phyloP scores from a whole-genome alignment of 73 alveolate species.

The Blepharisma japonicum region DNA sequence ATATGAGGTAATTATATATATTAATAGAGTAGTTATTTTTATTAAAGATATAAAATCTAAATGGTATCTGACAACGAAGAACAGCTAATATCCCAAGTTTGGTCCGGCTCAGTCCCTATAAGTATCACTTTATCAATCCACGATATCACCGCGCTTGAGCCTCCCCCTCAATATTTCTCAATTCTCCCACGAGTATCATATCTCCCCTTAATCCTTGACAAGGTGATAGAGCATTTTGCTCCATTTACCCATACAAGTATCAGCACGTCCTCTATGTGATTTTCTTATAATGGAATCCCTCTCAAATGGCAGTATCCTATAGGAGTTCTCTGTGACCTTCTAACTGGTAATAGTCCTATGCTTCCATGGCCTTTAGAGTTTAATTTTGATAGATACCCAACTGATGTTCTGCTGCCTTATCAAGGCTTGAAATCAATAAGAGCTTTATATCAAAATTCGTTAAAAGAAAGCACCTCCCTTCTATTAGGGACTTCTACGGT shows the following conservation, averaged over 20 bases:
- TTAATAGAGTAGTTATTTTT: too few species aligned
- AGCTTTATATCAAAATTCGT: not conserved
- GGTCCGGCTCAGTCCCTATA: conserved; percentile 28
- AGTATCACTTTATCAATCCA: not conserved
- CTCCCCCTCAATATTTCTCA: conserved; percentile 6
- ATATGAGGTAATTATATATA: too few species aligned
- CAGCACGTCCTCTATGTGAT: not conserved
- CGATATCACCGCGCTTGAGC: conserved; percentile 12
- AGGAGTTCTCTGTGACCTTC: conserved; percentile 9
- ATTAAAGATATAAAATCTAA: too few species aligned
- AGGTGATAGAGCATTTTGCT: conserved; percentile 1
- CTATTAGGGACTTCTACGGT: conserved; percentile 23
- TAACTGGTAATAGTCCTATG: not conserved
- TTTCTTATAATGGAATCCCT: conserved; percentile 21
- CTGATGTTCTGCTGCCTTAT: conserved; percentile 25
- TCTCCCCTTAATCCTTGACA: not conserved
- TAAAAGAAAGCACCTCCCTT: conserved; percentile 19
- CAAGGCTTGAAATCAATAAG: conserved; percentile 10
- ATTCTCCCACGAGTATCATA: not conserved
- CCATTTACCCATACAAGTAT: not conserved
- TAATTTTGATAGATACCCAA: conserved; percentile 1
- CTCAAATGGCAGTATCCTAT: conserved; percentile 21
- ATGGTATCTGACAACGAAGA: not conserved
- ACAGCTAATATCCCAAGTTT: not conserved
- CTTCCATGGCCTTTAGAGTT: not conserved